A percentile compares a stretch with the other conserved stretches of the same genome.
Conservation (phyloP, 108 stramenopile species). For the Cyclotella atomus region DNA sequence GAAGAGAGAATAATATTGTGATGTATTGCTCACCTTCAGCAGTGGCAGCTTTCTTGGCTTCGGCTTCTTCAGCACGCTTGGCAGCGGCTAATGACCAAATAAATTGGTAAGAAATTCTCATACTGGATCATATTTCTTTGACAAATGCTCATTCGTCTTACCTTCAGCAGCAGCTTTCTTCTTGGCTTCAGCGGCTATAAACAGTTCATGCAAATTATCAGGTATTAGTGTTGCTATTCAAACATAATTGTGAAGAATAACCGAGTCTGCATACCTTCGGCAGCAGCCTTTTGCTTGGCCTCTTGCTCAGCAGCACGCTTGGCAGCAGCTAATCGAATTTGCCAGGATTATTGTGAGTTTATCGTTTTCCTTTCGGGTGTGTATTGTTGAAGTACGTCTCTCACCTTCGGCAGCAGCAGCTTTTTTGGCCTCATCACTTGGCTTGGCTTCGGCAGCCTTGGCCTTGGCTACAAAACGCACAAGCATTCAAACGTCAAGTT, state of each 20-base stretch:
- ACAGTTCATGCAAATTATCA: no score
- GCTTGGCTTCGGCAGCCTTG: constrained; percentile 31
- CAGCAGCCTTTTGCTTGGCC: constrained; percentile 26
- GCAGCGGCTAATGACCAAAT: constrained; percentile 8
- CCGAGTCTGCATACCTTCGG: constrained; percentile 1
- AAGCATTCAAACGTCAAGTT: neutral
- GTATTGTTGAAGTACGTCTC: constrained; percentile 4
- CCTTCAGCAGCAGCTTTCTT: neutral
- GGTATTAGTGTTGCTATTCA: no score
- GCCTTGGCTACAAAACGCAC: constrained; percentile 13
- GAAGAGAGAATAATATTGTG: neutral
- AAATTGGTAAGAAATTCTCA: neutral
- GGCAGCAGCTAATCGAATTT: constrained; percentile 10
- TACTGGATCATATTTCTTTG: neutral
- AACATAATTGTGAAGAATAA: neutral
- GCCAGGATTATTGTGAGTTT: neutral
- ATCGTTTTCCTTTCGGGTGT: no score
- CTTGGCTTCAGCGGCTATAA: neutral
- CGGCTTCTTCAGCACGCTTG: constrained; percentile 21
- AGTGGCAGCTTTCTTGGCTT: constrained; percentile 35
- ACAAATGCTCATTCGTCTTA: no score
- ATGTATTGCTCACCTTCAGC: neutral
- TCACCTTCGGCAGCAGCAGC: neutral
- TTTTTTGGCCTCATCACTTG: constrained; percentile 12
- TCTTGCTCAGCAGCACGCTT: constrained; percentile 21